Evolutionary conservation across 208 protist genomes (phyloP).

Genomic region (Wallacemonas sp.): DNA sequence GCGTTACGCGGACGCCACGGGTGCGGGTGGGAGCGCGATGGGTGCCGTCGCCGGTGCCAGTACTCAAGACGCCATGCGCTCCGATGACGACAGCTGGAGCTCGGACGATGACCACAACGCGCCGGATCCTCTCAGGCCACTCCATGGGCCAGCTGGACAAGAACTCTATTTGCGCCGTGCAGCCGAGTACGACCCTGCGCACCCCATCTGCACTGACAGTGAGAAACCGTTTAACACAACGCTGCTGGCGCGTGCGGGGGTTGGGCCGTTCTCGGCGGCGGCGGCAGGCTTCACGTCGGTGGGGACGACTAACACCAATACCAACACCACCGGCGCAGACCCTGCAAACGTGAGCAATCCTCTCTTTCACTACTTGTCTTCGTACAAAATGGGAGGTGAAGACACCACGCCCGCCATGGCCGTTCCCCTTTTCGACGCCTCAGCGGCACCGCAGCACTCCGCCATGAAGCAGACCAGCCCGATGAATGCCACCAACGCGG

Average conservation of each 20-base stretch:
- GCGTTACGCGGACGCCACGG: constrained; percentile 9
- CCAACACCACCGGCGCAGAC: no score
- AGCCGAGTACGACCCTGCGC: constrained; percentile 5
- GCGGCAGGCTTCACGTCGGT: no score
- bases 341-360: constrained; percentile 10
- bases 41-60: no score
- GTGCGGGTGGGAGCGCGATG: no score
- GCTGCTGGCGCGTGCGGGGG: not conserved
- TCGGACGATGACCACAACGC: constrained; percentile 12
- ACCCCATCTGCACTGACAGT: not conserved
- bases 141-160: not conserved
- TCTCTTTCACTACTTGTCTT: constrained; percentile 21
- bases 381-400: constrained; percentile 23
- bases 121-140: constrained; percentile 3
- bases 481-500: no score
- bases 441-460: not conserved
- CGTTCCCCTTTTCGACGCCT: constrained; percentile 14
- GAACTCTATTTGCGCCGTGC: constrained; percentile 8
- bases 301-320: no score
- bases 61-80: no score
- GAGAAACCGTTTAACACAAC: not conserved
- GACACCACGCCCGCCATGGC: no score
- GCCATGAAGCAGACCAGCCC: constrained; percentile 12
- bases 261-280: not conserved
- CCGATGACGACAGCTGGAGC: constrained; percentile 10